Conservation (phyloP, 2,329 filamentous ascomycete species). For the Epicoccum sorghinum region DNA sequence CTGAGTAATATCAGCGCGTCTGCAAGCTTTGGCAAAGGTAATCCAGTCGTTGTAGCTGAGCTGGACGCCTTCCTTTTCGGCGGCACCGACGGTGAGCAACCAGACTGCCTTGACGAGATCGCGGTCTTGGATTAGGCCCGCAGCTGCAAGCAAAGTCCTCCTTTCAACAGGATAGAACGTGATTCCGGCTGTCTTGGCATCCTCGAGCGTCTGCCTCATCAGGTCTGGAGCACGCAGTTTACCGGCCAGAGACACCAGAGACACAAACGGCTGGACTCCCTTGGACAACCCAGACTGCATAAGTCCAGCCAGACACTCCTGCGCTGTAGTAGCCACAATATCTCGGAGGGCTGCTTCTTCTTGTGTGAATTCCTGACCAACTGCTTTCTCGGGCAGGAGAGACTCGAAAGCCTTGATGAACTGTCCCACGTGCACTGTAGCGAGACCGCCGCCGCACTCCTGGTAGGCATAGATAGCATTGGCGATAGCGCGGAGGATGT, state of each 20-base stretch:
- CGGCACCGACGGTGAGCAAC: conserved; percentile 29
- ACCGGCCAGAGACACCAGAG: conserved; percentile 41
- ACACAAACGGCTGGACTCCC: conserved; percentile 26
- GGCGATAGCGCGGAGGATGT: conserved; percentile 48
- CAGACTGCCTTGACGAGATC: conserved; percentile 40
- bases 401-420: conserved; percentile 45
- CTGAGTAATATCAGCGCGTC: conserved; percentile 21
- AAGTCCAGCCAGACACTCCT: conserved; percentile 30
- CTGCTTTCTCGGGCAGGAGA: conserved; percentile 28
- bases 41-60: conserved; percentile 41
- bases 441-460: conserved; percentile 47
- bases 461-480: conserved; percentile 51
- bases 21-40: conserved; percentile 41
- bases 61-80: conserved; percentile 28
- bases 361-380: conserved; percentile 25
- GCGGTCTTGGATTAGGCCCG: conserved; percentile 33
- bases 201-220: conserved; percentile 31
- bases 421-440: conserved; percentile 45
- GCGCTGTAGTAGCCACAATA: conserved; percentile 29
- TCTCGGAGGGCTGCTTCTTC: conserved; percentile 30
- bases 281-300: conserved; percentile 38
- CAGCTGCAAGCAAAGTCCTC: conserved; percentile 35
- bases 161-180: conserved; percentile 27
- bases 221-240: conserved; percentile 33
- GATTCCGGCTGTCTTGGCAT: conserved; percentile 27